Percentiles rank a stretch among this genome's conserved stretches.
Evolutionary conservation across 176 grass and related monocot species (phyloP).

Genomic region (bread wheat (Triticum aestivum)): IWGSC_CS_RefSeq_v2.1 NC_057808.1:12675697-12676196

Average conservation of each 20-base stretch:
- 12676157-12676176: not conserved
- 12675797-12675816: not conserved
- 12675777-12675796: not conserved
- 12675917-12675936: too few species aligned
- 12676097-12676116: not conserved
- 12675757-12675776: not conserved
- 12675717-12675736: not conserved
- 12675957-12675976: not conserved
- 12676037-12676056: not conserved
- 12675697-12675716: slow-evolving; percentile 15
- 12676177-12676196: not conserved
- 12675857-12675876: not conserved
- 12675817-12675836: not conserved
- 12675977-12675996: not conserved
- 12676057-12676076: not conserved
- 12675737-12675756: not conserved
- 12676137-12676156: not conserved
- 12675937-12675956: too few species aligned
- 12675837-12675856: not conserved
- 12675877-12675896: not conserved
- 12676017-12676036: not conserved
- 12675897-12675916: not conserved
- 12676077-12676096: not conserved
- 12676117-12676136: not conserved
- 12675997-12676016: not conserved